These are phyloP conservation scores for Pseudodiploospora longispora DNA, from an alignment of 2,329 filamentous ascomycete genomes.

Conservation along the genomic window DNA sequence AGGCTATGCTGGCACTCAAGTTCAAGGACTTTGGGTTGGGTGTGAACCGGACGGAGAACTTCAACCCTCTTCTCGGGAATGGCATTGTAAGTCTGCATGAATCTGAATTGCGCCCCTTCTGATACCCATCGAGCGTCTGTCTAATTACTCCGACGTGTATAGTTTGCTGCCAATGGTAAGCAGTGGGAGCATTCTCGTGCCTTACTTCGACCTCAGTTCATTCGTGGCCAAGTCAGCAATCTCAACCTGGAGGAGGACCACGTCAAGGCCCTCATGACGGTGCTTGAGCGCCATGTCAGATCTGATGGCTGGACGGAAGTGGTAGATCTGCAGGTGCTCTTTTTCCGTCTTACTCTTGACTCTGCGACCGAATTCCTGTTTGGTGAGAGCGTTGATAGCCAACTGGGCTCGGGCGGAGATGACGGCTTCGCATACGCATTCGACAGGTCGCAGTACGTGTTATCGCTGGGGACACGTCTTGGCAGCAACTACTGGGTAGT, in stretches of 20 bases:
- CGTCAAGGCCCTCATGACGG: conserved; percentile 24
- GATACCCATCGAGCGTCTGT: too few relatives aligned
- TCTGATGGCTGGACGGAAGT: conserved; percentile 20
- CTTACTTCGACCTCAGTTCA: conserved; percentile 33
- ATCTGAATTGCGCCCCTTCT: neutral
- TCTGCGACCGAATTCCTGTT: conserved; percentile 51
- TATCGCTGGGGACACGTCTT: conserved; percentile 43
- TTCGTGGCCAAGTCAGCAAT: conserved; percentile 34
- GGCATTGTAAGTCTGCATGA: conserved; percentile 21
- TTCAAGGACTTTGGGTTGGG: conserved; percentile 20
- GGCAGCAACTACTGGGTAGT: conserved; percentile 37
- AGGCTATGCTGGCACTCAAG: conserved; percentile 18
- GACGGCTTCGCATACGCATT: conserved; percentile 25
- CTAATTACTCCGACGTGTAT: neutral
- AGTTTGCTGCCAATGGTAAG: conserved; percentile 28
- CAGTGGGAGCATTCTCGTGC: conserved; percentile 29
- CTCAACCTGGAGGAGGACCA: conserved; percentile 31
- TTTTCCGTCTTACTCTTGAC: conserved; percentile 42
- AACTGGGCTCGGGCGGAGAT: conserved; percentile 24
- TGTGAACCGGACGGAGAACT: conserved; percentile 15
- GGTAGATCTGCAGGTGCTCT: conserved; percentile 37
- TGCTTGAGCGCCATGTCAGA: conserved; percentile 21
- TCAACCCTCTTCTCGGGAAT: conserved; percentile 34
- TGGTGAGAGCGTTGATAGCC: conserved; percentile 42
- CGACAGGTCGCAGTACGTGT: conserved; percentile 31